Evolutionary conservation across 1,284 basidiomycete genomes (phyloP).

Genomic region (Tilletia setariae): DNA sequence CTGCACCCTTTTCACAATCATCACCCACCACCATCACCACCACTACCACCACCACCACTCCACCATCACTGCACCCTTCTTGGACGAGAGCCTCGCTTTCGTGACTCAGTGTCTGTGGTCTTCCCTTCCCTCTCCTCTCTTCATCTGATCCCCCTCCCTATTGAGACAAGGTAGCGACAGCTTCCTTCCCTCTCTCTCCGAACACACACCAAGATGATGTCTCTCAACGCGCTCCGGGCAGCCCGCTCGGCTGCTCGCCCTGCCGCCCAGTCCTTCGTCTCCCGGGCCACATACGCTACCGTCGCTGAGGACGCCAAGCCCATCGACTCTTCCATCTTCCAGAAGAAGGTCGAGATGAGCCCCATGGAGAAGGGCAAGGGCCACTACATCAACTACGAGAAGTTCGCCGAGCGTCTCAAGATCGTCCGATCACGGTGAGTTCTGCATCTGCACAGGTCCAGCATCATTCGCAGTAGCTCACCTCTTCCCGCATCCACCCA

Average conservation of each 20-base stretch:
- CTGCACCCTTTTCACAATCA: too few relatives aligned
- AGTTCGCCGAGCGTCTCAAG: slow-evolving; percentile 52
- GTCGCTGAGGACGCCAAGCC: slow-evolving; percentile 49
- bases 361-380: slow-evolving; percentile 51
- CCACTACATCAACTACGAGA: slow-evolving; percentile 54
- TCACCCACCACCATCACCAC: too few relatives aligned
- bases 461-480: neutral
- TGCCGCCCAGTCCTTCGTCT: neutral
- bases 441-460: neutral
- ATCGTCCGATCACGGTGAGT: slow-evolving; percentile 50
- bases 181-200: too few relatives aligned
- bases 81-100: too few relatives aligned
- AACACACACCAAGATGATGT: slow-evolving; percentile 26
- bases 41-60: too few relatives aligned
- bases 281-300: slow-evolving; percentile 43
- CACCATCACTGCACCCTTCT: too few relatives aligned
- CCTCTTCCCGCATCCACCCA: neutral
- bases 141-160: too few relatives aligned
- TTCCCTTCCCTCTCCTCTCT: too few relatives aligned
- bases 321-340: slow-evolving; percentile 42
- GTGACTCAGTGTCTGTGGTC: too few relatives aligned
- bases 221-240: slow-evolving; percentile 30
- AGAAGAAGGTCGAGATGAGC: slow-evolving; percentile 54
- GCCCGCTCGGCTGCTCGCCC: slow-evolving; percentile 26
- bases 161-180: too few relatives aligned